Percentiles rank a stretch among this genome's conserved stretches.
phyloP scores from a whole-genome alignment of 1,284 basidiomycete species.

The Gomphus bonarii region DNA sequence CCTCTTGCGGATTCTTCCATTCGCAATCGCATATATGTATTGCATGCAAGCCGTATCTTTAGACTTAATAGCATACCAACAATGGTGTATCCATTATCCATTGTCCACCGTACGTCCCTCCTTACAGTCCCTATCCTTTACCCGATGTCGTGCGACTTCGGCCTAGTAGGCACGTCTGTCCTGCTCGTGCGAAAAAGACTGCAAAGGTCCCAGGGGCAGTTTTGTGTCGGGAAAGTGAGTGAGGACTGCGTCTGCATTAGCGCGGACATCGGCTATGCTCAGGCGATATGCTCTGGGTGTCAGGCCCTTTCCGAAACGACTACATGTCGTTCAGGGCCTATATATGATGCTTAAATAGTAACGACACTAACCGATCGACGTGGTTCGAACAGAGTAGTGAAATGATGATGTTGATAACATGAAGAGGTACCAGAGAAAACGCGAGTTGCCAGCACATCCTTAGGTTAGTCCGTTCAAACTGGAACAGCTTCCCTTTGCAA shows the following conservation, averaged over 20 bases:
- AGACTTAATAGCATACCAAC: neutral
- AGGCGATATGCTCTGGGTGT: constrained; percentile 59
- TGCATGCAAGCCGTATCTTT: neutral
- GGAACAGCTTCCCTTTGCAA: constrained; percentile 56
- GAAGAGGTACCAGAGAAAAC: constrained; percentile 56
- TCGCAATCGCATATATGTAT: neutral
- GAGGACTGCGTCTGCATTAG: constrained; percentile 26
- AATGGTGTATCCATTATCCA: neutral
- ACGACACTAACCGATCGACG: constrained; percentile 39
- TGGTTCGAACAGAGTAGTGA: constrained; percentile 66
- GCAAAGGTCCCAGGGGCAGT: neutral
- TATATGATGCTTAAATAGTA: neutral
- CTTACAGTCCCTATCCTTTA: neutral
- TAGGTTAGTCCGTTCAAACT: constrained; percentile 49
- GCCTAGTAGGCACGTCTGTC: neutral
- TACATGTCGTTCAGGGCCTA: neutral
- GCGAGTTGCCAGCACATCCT: constrained; percentile 44
- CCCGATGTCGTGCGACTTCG: neutral
- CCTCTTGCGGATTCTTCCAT: neutral
- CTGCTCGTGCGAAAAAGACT: neutral
- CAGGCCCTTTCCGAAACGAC: constrained; percentile 57
- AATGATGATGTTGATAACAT: constrained; percentile 52
- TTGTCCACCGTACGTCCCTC: neutral
- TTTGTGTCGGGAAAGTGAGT: constrained; percentile 3
- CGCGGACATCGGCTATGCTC: constrained; percentile 31